These are phyloP conservation scores for Melanogaster broomeanus DNA, from an alignment of 768 basidiomycete species.

Conservation along the genomic window DNA sequence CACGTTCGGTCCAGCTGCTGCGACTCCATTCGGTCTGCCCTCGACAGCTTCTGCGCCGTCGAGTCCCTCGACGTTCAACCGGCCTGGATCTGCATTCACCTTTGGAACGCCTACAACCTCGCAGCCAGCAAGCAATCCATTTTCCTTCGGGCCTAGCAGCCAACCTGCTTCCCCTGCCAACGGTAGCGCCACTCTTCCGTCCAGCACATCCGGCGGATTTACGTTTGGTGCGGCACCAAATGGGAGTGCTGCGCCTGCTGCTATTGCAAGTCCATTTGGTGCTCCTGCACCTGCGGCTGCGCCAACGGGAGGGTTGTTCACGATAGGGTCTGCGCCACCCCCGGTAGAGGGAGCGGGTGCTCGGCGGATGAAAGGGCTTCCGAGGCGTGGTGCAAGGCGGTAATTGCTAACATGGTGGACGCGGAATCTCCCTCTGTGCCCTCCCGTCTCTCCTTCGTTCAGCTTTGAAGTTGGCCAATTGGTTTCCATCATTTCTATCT, in stretches of 20 bases:
- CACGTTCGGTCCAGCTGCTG: slow-evolving; percentile 43
- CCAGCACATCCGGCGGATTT: slow-evolving; percentile 31
- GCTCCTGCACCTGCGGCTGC: slow-evolving; percentile 37
- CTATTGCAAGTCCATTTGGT: slow-evolving; percentile 46
- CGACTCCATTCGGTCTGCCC: slow-evolving; percentile 44
- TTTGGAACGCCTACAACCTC: slow-evolving; percentile 46
- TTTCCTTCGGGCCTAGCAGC: slow-evolving; percentile 51
- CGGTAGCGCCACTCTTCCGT: slow-evolving; percentile 33
- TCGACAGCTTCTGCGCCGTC: slow-evolving; percentile 49
- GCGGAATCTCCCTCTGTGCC: slow-evolving; percentile 4
- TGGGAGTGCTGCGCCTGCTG: slow-evolving; percentile 38
- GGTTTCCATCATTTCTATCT: slow-evolving; percentile 3
- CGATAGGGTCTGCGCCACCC: slow-evolving; percentile 58
- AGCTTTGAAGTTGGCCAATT: slow-evolving; percentile 10
- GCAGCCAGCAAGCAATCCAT: slow-evolving; percentile 36
- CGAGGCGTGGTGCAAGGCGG: slow-evolving; percentile 40
- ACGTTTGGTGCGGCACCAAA: slow-evolving; percentile 39
- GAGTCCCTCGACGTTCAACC: slow-evolving; percentile 60
- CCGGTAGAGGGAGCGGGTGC: slow-evolving; percentile 35
- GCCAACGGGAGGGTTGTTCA: slow-evolving; percentile 44
- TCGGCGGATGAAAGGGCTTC: slow-evolving; percentile 57
- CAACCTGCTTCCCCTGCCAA: slow-evolving; percentile 62
- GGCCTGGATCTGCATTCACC: slow-evolving; percentile 43
- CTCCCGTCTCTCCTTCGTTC: slow-evolving; percentile 4
- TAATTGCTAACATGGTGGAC: slow-evolving; percentile 11